Evolutionary conservation across 148 eudicot species (phyloP), one percentile per base, ranked within the genome.

Genomic region (Camellia lanceoleosa): DNA sequence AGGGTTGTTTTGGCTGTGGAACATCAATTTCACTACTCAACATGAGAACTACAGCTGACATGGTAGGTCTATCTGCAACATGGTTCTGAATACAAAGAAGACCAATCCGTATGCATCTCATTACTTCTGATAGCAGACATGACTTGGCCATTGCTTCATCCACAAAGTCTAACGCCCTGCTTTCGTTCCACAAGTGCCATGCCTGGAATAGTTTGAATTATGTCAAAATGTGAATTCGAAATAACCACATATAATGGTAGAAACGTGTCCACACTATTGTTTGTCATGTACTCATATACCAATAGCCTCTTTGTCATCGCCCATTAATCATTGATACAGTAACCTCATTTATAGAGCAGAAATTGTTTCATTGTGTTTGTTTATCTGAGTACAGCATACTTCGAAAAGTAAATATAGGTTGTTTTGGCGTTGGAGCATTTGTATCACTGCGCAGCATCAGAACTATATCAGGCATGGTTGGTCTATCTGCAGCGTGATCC

Each of bases 111-210:
- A 87, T 49, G 76, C 82, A 87, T 63, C 89, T 82, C 65, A 77
- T 20, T 38, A 80, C 43, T 61, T 87, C 83, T 2, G 51, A 47
- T 7, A 47, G 3, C 8, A 20, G 56, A 19, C 7, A 2, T 11
- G 80, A 62, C 46, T 70, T 54, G 11, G 51, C 20, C 46, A 83
- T 11, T 52, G 44, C 49, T 30, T 68, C 65, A 80, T 89, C 89
- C 13, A 89, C 42, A 0, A 83, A 15, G 7, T 83, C 79, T 30
- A 41, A 44, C 12, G 10, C 54, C 11, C 41, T 70, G 43, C 51
- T 82, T 73, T 80, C 80, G 12, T 46, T 80, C 86, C 85, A 89
- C 52, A 82, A 30, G 69, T 86, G 75, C 88, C 87, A 86, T 2
- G 86, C 89, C 89, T 89, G 75, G 54, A 38, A 18, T 11, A 58